Conservation (phyloP, 1,139 yeast species). For the Blastobotrys illinoisensis region DNA sequence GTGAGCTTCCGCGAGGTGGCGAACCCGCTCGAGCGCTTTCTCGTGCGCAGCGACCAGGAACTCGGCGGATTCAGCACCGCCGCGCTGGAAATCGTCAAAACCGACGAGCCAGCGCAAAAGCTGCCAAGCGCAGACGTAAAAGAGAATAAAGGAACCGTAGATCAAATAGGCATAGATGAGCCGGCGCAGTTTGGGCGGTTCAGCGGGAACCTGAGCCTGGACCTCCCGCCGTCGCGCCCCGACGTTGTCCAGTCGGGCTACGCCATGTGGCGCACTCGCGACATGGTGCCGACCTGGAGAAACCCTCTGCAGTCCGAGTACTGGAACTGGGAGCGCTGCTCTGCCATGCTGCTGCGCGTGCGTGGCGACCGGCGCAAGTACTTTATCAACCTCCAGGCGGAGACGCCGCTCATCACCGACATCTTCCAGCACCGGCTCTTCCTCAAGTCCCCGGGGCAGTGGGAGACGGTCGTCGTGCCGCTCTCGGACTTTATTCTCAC, state of each 20-base stretch:
- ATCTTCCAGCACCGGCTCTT: conserved; percentile 78
- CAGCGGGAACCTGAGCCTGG: conserved; percentile 67
- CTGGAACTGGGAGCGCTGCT: conserved; percentile 61
- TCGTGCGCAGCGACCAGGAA: conserved; percentile 66
- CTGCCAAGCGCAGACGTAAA: conserved; percentile 12
- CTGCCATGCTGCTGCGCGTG: conserved; percentile 61
- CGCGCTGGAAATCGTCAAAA: conserved; percentile 41
- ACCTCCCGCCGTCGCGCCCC: conserved; percentile 66
- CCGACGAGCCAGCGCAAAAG: conserved; percentile 23
- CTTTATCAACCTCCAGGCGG: conserved; percentile 75
- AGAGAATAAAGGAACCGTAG: too few species aligned
- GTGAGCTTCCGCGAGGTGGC: conserved; percentile 50
- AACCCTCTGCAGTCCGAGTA: conserved; percentile 29
- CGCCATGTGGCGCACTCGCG: conserved; percentile 80
- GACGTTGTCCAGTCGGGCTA: conserved; percentile 71
- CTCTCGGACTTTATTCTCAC: conserved; percentile 75
- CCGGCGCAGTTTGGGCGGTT: conserved; percentile 46
- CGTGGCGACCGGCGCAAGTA: conserved; percentile 72
- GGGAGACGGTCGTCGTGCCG: conserved; percentile 82
- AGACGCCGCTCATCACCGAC: conserved; percentile 72
- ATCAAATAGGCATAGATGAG: too few species aligned
- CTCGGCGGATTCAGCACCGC: conserved; percentile 76
- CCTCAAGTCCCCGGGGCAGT: conserved; percentile 64
- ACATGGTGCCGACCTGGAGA: conserved; percentile 31
- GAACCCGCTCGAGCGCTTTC: conserved; percentile 42